Evolutionary conservation across 805 yeast genomes (phyloP).

Genomic region (Yarrowia sp.): DNA sequence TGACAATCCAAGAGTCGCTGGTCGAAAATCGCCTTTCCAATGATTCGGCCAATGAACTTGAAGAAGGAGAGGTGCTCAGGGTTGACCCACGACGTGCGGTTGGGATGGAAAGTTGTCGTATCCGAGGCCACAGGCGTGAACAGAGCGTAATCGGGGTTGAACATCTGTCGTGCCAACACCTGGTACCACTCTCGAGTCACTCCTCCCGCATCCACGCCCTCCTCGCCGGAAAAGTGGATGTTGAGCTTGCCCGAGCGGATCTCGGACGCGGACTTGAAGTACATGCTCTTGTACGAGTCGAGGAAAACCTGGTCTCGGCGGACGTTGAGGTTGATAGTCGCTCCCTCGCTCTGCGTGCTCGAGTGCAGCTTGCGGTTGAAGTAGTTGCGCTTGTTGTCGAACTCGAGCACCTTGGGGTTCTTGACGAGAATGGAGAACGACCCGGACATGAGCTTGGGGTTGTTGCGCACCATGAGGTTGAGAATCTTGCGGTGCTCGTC

Average conservation of each 20-base stretch:
- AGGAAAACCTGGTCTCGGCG: conserved; percentile 88
- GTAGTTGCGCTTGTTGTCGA: conserved; percentile 87
- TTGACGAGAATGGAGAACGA: conserved; percentile 86
- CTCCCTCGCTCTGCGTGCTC: conserved; percentile 37
- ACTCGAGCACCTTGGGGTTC: conserved; percentile 86
- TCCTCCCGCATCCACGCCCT: conserved; percentile 98
- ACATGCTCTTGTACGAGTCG: conserved; percentile 81
- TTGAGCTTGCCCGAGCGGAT: conserved; percentile 71
- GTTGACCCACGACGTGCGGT: conserved; percentile 84
- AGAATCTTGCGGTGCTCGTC: conserved; percentile 83
- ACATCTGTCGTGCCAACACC: conserved; percentile 89
- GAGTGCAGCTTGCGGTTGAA: conserved; percentile 71
- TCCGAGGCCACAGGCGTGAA: conserved; percentile 90
- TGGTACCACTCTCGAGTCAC: conserved; percentile 97
- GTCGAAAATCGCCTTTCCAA: conserved; percentile 92
- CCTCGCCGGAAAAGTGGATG: conserved; percentile 85
- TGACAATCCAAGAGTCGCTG: conserved; percentile 86
- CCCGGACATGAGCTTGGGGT: conserved; percentile 92
- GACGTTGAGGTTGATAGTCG: conserved; percentile 59
- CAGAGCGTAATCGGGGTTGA: conserved; percentile 90
- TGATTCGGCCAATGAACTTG: conserved; percentile 88
- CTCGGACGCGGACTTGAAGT: conserved; percentile 73
- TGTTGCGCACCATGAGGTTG: conserved; percentile 86
- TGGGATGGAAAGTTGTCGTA: conserved; percentile 92
- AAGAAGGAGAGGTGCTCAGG: conserved; percentile 92